Evolutionary conservation across 176 grass and related monocot species (phyloP), one percentile per base, ranked within the genome.

Genomic region (Oryza australiensis): DNA sequence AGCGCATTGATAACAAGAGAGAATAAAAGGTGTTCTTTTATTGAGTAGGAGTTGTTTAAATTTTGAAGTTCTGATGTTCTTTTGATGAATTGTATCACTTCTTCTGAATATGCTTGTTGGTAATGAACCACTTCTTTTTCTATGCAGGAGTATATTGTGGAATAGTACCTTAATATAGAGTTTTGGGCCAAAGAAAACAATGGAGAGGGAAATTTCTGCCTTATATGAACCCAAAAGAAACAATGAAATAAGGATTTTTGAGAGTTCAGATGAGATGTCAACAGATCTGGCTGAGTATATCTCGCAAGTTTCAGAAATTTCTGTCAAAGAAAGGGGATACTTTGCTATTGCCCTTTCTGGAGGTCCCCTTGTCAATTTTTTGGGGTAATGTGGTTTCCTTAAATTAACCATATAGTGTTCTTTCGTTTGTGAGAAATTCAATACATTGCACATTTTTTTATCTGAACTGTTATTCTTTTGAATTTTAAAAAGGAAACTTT

Each of bases 301-400:
- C 72, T 88, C 95, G 0, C 90, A 93, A 72, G 81, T 98, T 64
- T 98, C 95, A 70, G 95, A 98, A 86, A 91, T 93, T 79, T 91
- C 92, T 78, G 95, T 98, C 34, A 98, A 94, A 79, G 95, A 98
- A 84, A 91, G 92, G 83, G 95, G 95, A 76, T 98, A 79, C 75
- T 98, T 98, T 83, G 80, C 95, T 33, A 86, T 98, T 79, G 90
- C 90, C 23, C 75, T 98, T 32, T 98, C 95, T 84, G 95, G 95
- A 82, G 88, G 87, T 5, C 62, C 92, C 43, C 87, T 95, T 26
- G 72, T 98, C 82, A 80, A 60, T 86, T 88, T 91, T 67, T 88
- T 98, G 79, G 70, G 94, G 92, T 97, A 97, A 84, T 77, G 34
- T 18, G 83, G 14, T 90, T 84, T 43, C 8, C 10, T 66, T 12